Evolutionary conservation across 2,329 filamentous ascomycete genomes (phyloP), one percentile per base, ranked within the genome.

Genomic region (Talaromyces pinophilus): DNA sequence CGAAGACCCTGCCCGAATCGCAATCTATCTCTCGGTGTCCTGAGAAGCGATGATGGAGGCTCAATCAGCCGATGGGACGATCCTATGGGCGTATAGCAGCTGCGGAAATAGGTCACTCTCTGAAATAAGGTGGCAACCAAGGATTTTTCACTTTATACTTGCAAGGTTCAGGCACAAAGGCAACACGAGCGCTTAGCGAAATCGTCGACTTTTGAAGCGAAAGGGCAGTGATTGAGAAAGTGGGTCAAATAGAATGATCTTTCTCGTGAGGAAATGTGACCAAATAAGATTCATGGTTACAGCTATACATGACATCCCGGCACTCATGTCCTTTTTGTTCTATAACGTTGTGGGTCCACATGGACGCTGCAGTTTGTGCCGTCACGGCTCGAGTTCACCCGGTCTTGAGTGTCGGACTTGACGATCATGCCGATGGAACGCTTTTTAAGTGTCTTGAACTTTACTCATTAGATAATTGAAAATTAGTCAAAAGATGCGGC

Each of bases 181-280:
- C 33, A 57, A 57, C 54, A 57, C 33, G 11, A 57, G 33, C 13
- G 33, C n/a, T 57, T 38, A 19, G 10, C 13, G 50, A 19, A 59
- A 60, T 33, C 40, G 25, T 30, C 38, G 13, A 44, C 57, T n/a
- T 19, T 22, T 11, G 38, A 25, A 35, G 54, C 33, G 54, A 40
- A 40, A 19, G 54, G 54, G 25, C 30, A 57, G 10, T 35, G 33
- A 33, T 57, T 28, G 28, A 54, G 50, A 54, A 54, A 54, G 50
- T 8, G 50, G 54, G 33, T 6, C 30, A 25, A 57, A 40, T 22
- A 8, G 7, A 33, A 57, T 17, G 13, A 4, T 22, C 3, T 22
- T 22, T 38, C n/a, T 25, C 33, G n/a, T 40, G n/a, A 38, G 54
- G n/a, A 13, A 57, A 57, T 57, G 54, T 57, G 54, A 57, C 54